Evolutionary conservation across 805 yeast species (phyloP).

Genomic region (Wickerhamomyces tratensis): DNA sequence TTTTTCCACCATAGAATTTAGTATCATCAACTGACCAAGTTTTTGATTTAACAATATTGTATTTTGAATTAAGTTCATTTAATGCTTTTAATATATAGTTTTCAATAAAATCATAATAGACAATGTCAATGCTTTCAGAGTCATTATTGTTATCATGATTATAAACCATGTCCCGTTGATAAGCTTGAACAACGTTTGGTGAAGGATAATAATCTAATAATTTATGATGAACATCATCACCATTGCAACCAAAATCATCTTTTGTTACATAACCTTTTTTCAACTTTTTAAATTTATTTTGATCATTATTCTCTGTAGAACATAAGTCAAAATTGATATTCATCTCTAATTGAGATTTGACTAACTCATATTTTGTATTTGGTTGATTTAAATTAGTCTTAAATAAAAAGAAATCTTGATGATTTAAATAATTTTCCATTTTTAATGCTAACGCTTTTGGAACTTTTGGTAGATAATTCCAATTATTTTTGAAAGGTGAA

Average conservation of each 20-base stretch:
- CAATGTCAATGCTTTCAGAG: conserved; percentile 45
- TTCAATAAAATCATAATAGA: conserved; percentile 71
- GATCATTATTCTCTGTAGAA: background rate
- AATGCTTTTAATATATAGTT: conserved; percentile 39
- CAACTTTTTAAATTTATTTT: conserved; percentile 14
- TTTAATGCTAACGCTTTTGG: conserved; percentile 47
- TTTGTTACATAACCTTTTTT: conserved; percentile 69
- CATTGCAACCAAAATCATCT: conserved; percentile 80
- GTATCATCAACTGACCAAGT: conserved; percentile 27
- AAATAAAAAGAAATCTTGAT: conserved; percentile 33
- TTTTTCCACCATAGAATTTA: conserved; percentile 27
- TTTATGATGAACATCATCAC: conserved; percentile 74
- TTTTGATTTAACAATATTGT: conserved; percentile 5
- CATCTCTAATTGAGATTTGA: background rate
- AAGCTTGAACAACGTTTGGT: conserved; percentile 72
- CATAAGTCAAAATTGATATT: too few relatives aligned
- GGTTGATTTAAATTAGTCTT: conserved; percentile 10
- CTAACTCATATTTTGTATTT: conserved; percentile 1
- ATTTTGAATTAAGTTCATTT: conserved; percentile 16
- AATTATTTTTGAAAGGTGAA: conserved; percentile 74
- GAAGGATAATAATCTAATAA: conserved; percentile 48
- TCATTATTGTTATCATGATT: conserved; percentile 14
- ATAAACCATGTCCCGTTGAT: conserved; percentile 4
- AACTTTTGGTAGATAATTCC: conserved; percentile 53
- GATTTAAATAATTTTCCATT: conserved; percentile 49